Conservation (phyloP, 208 protist species). For the Acanthamoeba quina region DNA sequence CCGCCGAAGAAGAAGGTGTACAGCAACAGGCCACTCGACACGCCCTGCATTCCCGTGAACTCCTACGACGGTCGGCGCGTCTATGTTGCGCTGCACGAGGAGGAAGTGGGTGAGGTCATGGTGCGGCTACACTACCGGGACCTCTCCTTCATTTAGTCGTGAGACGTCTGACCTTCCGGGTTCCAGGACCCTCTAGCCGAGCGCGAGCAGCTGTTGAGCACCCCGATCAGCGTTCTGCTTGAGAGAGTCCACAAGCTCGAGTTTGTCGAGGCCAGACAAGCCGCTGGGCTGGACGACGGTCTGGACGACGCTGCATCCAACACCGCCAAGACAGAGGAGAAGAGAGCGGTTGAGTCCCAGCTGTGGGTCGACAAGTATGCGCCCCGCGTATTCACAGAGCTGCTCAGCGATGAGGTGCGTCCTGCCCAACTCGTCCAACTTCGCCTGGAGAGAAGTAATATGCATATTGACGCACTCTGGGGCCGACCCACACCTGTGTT, state of each 20-base stretch:
- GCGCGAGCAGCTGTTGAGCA: slow-evolving; percentile 35
- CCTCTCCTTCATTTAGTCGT: background rate
- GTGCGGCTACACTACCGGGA: background rate
- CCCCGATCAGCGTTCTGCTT: slow-evolving; percentile 38
- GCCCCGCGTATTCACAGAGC: slow-evolving; percentile 25
- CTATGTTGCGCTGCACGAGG: slow-evolving; percentile 11
- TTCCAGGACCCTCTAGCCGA: background rate
- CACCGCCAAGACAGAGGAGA: background rate
- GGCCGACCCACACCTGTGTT: too few relatives aligned
- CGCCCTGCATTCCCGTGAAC: slow-evolving; percentile 35
- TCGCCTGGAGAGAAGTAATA: too few relatives aligned
- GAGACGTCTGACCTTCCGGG: too few relatives aligned
- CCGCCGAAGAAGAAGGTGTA: slow-evolving; percentile 9
- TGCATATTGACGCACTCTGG: too few relatives aligned
- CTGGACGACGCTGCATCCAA: background rate
- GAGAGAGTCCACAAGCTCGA: slow-evolving; percentile 35
- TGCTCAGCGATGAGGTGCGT: slow-evolving; percentile 66
- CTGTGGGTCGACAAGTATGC: slow-evolving; percentile 74
- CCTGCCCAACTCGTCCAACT: background rate
- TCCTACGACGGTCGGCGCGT: slow-evolving; percentile 35
- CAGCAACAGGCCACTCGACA: slow-evolving; percentile 49
- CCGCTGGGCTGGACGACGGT: background rate
- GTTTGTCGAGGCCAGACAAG: slow-evolving; percentile 25
- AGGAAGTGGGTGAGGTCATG: background rate
- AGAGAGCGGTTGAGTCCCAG: background rate